Evolutionary conservation across 1,139 yeast species (phyloP), one percentile per base, ranked within the genome.

Genomic region (Sporopachydermia cereana): DNA sequence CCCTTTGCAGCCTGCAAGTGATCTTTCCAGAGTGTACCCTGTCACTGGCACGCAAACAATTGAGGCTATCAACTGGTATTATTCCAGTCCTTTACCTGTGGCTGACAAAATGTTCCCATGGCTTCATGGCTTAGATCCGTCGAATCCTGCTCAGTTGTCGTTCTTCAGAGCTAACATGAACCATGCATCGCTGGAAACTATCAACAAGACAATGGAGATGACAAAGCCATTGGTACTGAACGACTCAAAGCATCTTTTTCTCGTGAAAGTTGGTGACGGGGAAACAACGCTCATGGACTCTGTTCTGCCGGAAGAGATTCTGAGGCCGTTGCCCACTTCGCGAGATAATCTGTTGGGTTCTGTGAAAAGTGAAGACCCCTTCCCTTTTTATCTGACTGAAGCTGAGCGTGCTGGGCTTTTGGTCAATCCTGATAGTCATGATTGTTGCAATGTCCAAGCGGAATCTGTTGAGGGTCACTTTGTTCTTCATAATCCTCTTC

Each of bases 101-200:
- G 80, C 91, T 14, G 72, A 68, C 24, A 60, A 57, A 5, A 76
- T 88, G 71, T 89, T 88, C 55, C 97, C 97, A 1, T 88, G 96
- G 96, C 68, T 85, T 41, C 96, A 88, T 58, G 94, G 95, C 0
- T 62, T 78, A 22, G 76, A 76, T 51, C 55, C 53, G 17, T 50
- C 57, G 4, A 54, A 56, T 31, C 50, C 47, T 41, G 52, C 51
- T 27, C 60, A 55, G 18, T 49, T 50, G 25, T 56, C 53, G 1
- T 57, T 54, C 45, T 45, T 54, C 43, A 7, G 39, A 34, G 18
- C 39, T 16, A 34, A 34, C n/a, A 17, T 41, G 31, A 7, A 21
- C 12, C 12, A 16, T 9, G 25, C 14, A 5, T 41, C 23, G 14
- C 25, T 41, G 17, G 7, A n/a, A 12, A 25, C 16, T 25, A 12